A percentile compares a stretch with the other conserved stretches of the same genome.
Evolutionary conservation across 768 basidiomycete genomes (phyloP).

Genomic region (Amanita molliuscula): DNA sequence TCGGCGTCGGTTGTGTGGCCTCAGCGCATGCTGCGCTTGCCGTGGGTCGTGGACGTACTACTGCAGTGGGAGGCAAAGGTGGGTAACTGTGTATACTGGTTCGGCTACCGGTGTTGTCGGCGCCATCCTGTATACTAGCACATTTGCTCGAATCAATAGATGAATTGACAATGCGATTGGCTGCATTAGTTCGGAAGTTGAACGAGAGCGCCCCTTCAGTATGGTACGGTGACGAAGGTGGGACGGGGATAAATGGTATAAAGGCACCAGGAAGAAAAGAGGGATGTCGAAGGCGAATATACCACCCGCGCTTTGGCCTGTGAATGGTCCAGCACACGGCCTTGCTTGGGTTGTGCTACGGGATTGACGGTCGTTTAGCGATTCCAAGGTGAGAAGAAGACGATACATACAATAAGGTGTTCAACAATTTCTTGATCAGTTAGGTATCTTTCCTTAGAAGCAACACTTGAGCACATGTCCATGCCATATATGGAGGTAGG

Average conservation of each 20-base stretch:
- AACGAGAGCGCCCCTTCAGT: conserved; percentile 43
- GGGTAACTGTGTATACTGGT: conserved; percentile 47
- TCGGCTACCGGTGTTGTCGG: conserved; percentile 23
- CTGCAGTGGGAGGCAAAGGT: conserved; percentile 35
- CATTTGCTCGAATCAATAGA: conserved; percentile 5
- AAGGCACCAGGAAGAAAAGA: conserved; percentile 53
- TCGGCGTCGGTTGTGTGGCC: neutral
- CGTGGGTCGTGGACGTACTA: conserved; percentile 24
- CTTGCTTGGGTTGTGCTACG: conserved; percentile 58
- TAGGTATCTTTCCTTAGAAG: conserved; percentile 58
- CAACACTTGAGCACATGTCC: conserved; percentile 5
- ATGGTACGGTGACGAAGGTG: conserved; percentile 34
- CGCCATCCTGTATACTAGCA: conserved; percentile 14
- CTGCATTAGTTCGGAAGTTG: conserved; percentile 37
- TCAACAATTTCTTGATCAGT: conserved; percentile 70
- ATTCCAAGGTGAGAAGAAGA: neutral
- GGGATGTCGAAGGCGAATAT: conserved; percentile 67
- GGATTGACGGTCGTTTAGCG: neutral
- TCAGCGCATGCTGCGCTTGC: conserved; percentile 5
- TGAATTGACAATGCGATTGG: conserved; percentile 1
- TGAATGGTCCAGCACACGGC: conserved; percentile 68
- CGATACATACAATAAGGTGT: conserved; percentile 49
- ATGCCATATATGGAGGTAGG: neutral
- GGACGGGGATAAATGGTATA: conserved; percentile 44
- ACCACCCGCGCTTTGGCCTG: conserved; percentile 76